These are phyloP conservation scores for Dujonia santamariae DNA, from an alignment of 1,139 yeast genomes.

Conservation along the genomic window DNA sequence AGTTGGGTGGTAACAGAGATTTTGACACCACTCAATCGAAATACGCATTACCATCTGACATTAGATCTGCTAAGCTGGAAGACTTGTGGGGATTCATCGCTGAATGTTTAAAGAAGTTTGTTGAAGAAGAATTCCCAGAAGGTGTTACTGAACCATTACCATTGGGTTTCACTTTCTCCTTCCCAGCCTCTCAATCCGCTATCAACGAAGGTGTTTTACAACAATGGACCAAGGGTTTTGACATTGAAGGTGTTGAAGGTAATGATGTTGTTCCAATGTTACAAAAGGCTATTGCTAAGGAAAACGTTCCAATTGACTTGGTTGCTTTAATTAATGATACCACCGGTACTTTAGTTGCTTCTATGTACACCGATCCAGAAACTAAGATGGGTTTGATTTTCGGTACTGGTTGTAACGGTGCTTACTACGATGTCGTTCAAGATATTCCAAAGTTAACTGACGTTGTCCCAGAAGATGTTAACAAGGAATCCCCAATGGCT, in stretches of 20 bases:
- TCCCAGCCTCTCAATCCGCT: conserved; percentile 82
- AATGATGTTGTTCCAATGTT: conserved; percentile 91
- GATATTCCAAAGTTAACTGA: conserved; percentile 86
- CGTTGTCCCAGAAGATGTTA: conserved; percentile 58
- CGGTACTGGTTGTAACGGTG: conserved; percentile 98
- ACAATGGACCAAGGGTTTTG: conserved; percentile 98
- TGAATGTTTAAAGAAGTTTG: conserved; percentile 63
- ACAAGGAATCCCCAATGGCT: conserved; percentile 74
- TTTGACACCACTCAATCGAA: conserved; percentile 84
- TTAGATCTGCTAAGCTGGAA: conserved; percentile 78
- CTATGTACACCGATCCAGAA: conserved; percentile 84
- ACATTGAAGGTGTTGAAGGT: conserved; percentile 91
- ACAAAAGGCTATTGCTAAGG: conserved; percentile 65
- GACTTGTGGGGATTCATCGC: conserved; percentile 87
- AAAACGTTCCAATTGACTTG: conserved; percentile 73
- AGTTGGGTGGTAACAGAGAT: conserved; percentile 71
- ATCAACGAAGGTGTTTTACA: conserved; percentile 86
- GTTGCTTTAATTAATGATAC: conserved; percentile 96
- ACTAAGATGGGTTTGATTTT: conserved; percentile 94
- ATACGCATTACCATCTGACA: conserved; percentile 66
- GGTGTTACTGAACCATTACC: conserved; percentile 58
- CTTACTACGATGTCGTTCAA: conserved; percentile 77
- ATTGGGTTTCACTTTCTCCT: conserved; percentile 93
- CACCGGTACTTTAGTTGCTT: conserved; percentile 95
- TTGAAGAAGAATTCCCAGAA: conserved; percentile 60